Base-by-base conservation (phyloP, 1,139 yeast genomes). In the Nakaseomyces glabratus region DNA sequence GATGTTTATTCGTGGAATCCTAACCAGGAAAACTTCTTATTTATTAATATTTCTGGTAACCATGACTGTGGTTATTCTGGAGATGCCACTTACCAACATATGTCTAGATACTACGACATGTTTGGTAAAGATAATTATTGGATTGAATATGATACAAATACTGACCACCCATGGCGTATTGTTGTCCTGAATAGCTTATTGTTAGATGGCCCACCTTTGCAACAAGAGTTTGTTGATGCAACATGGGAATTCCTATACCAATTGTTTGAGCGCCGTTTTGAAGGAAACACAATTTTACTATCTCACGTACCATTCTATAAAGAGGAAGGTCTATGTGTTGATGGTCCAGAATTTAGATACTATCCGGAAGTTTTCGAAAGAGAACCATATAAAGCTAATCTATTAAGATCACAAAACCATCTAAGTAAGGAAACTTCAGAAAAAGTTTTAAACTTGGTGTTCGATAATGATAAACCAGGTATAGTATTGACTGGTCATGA, bases 61-160 rank as follows among this genome's bases (percentile, higher is more conserved):
- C 98, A 90, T 55, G 98, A 90, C 56, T 76, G 90, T 38, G 98
- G 98, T 0, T 90, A 90, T 55, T 76, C 85, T 36, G 97, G 97
- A 0, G 98, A 93, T 60, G 85, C 93, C 31, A 85, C 95, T 0
- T 76, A 79, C 66, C 95, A 84, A 51, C 93, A 93, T 49, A 73
- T 86, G 75, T 73, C 84, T 1, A 66, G 98, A 43, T 93, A 75
- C 62, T 70, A 68, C 36, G 61, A 63, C 19, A 62, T 79, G 20
- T 88, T 82, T 60, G 98, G 98, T 12, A 73, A 76, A 47, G 84
- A 85, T 49, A 90, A 88, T 59, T 88, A 68, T 54, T 84, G 82
- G 57, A 72, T 79, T 32, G 81, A 78, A 50, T 78, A 76, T 48
- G 75, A 78, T 45, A 60, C 62, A 29, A 76, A 73, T 12, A 69